Base-by-base conservation (phyloP, 2,329 filamentous ascomycete species). In the Scedosporium minutisporum region DNA sequence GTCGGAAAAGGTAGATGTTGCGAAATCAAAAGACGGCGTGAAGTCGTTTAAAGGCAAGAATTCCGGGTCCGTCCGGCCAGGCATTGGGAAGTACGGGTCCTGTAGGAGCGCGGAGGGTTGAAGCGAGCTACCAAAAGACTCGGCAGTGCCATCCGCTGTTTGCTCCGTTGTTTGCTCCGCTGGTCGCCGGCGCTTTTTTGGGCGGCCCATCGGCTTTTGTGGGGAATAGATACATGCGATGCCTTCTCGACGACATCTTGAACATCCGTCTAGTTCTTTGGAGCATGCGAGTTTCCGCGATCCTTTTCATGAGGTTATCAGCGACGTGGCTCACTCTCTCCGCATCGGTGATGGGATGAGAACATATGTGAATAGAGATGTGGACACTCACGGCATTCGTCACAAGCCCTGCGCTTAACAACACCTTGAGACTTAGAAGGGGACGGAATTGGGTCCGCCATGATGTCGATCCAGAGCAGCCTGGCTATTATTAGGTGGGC, bases 121-220 rank as follows among this genome's bases (percentile, higher is more conserved):
- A 6, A 14, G 5, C 23, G 18, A 14, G 21, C 5, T 23, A 25
- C 14, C 12, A 5, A 14, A 16, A 7, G 51, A 27, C 51, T 55
- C 18, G 18, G 23, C 23, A 18, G 51, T n/a, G 14, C 6, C n/a
- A 9, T 55, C 23, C 21, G 18, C 6, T 16, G 51, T 16, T 14
- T 23, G 23, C 9, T 55, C 23, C 21, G 18, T 6, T 16, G 51
- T 16, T 14, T 23, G 23, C 18, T 55, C 51, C 18, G 9, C 51
- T 25, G 12, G 18, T 12, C 72, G 71, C 18, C 75, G 78, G 63
- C 82, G 77, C 72, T 88, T 88, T 62, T 84, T 76, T 23, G 86
- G 86, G 51, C 86, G 77, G 3, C 86, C 86, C 85, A 88, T 88
- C 48, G 76, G 83, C 72, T 88, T 88, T 70, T 87, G 86, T 12